Evolutionary conservation across 768 basidiomycete species (phyloP), one percentile per base, ranked within the genome.

Genomic region (Leccinum arenicola): DNA sequence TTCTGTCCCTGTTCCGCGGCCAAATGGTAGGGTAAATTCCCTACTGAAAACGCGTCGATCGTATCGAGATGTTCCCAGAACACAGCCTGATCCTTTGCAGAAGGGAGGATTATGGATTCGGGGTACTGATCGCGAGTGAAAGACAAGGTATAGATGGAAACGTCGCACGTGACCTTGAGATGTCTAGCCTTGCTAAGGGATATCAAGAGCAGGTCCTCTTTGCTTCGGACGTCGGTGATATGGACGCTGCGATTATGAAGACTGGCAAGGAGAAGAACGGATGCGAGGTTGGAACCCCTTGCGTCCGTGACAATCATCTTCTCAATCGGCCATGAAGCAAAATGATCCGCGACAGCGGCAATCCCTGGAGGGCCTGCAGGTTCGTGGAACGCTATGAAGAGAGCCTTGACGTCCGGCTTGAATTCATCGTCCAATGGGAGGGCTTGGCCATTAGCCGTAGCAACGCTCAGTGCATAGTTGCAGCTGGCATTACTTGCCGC

Each of bases 281-380:
- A 97, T 1, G 97, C 96, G 11, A 98, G 84, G 64, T 95, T 90
- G 3, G 94, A 88, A 12, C 92, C 89, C 69, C 89, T 88, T 21
- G 97, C 96, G 69, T 98, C 89, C 3, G 96, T 95, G 56, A 98
- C 80, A 68, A 99, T 92, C n/a, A 88, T 88, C 76, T 94, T 96
- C 66, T 97, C 92, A 4, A 75, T 64, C 0, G 95, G 89, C 96
- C 97, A 98, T 1, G 88, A 80, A 7, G 90, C 81, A 70, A 99
- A 97, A 72, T 97, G 92, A 11, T 85, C 81, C 1, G 95, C 93
- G 52, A 95, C 84, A 11, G 82, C 81, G 17, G 93, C 83, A 54
- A 97, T 78, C 50, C 87, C 83, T 7, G 82, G 80, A 11, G 80
- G 74, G 0, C 76, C 65, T 4, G 76, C 69, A 21, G 74, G 77